Evolutionary conservation across 305 asterid genomes (phyloP), one percentile per base, ranked within the genome.

Genomic region (Fraxinus dipetala): DNA sequence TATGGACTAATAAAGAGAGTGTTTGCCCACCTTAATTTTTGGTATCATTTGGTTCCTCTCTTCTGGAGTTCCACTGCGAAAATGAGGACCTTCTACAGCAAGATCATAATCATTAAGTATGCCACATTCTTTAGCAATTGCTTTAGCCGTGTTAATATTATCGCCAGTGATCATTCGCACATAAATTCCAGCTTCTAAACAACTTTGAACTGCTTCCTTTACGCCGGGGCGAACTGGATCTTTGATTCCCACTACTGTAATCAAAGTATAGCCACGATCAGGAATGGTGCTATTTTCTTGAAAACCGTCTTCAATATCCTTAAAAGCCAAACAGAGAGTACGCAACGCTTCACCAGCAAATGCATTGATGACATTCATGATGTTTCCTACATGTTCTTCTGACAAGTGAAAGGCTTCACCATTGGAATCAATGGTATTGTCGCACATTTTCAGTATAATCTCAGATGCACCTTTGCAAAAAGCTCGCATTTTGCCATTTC

Each of bases 111-210:
- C 94, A 72, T 85, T 83, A 36, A 96, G 97, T 72, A 96, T 96
- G 65, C 96, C 99, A 85, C 99, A 95, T 87, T 95, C 99, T 87
- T 77, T 92, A 72, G 99, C 99, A 89, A 96, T 96, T 24, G 98
- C 97, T 88, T 86, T 94, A 80, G 98, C 99, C 0, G 99, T 96
- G 81, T 94, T 89, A 34, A 96, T 88, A 87, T 96, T 94, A 87
- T 94, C 99, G 79, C 99, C 99, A 13, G 98, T 96, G 80, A 96
- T 87, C 99, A 96, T 96, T 34, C 98, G 94, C 70, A 96, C 98
- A 26, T 85, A 87, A 84, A 96, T 93, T 78, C 99, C 99, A n/a
- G 99, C 99, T 43, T 87, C 94, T 63, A 91, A 83, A 87, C 99
- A 96, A 32, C 90, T 91, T 86, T 88, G 77, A 48, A 96, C 98